Evolutionary conservation across 768 basidiomycete species (phyloP).

Genomic region (Kwoniella bestiolae): DNA sequence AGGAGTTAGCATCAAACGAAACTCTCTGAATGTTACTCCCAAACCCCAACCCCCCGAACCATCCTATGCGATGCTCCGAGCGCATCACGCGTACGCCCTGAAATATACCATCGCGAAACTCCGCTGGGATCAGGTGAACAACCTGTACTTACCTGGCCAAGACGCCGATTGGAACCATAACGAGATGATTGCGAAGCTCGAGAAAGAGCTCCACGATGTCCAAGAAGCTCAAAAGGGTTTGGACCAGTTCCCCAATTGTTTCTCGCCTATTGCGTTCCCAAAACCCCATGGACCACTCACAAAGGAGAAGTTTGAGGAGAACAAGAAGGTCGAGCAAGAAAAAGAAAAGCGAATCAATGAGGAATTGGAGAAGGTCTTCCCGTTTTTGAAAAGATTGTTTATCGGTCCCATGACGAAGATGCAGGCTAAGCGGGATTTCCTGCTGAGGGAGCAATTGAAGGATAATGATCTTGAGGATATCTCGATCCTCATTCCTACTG

Average conservation of each 20-base stretch:
- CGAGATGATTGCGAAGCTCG: conserved; percentile 40
- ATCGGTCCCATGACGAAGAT: conserved; percentile 48
- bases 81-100: conserved; percentile 37
- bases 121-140: conserved; percentile 44
- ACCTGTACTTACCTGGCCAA: conserved; percentile 38
- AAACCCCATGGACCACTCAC: conserved; percentile 42
- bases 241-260: conserved; percentile 38
- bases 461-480: conserved; percentile 43
- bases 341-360: conserved; percentile 26
- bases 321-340: conserved; percentile 23
- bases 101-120: conserved; percentile 44
- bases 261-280: conserved; percentile 32
- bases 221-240: conserved; percentile 41
- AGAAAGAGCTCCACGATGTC: conserved; percentile 37
- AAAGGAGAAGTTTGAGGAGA: conserved; percentile 36
- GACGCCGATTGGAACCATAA: conserved; percentile 43
- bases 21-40: neutral
- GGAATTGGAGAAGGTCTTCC: conserved; percentile 37
- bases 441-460: conserved; percentile 34
- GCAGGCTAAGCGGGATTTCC: conserved; percentile 36
- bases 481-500: conserved; percentile 30
- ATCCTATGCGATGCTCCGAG: conserved; percentile 41
- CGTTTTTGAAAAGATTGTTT: conserved; percentile 45
- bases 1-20: neutral
- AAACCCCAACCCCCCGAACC: conserved; percentile 10